Evolutionary conservation across 2,329 filamentous ascomycete species (phyloP), one percentile per base, ranked within the genome.

Genomic region (Akanthomyces muscarius): DNA sequence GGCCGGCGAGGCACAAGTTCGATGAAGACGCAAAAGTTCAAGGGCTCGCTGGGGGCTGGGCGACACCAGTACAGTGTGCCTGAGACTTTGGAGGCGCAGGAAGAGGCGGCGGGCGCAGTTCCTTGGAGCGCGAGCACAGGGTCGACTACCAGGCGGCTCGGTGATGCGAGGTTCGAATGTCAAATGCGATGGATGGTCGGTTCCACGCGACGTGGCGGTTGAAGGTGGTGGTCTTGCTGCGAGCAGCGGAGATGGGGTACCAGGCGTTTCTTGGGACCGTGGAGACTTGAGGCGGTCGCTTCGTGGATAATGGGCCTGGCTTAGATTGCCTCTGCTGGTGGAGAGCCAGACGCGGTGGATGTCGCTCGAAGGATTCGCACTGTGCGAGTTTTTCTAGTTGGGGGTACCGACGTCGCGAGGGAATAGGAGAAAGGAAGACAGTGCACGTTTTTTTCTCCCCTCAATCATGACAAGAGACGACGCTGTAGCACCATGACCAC

Each of bases 181-280:
- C 38, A 45, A 38, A 61, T 53, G 58, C 58, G 38, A 61, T 44
- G 38, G 38, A 61, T 33, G 38, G 48, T 61, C 48, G 44, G 38
- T 53, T 61, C 58, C 48, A 61, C 58, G 58, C 58, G 58, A 61
- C 48, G 48, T 61, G 58, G 58, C 38, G 58, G 58, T 53, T 53
- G 58, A 53, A 53, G 56, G 16, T 33, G 25, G 48, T 50, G 58
- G 25, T 45, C 38, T 61, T 52, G 47, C 47, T 53, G 58, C 58
- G 58, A 61, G 25, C 48, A 61, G 58, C 58, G 48, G 58, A 61
- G 58, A 61, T 61, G 58, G 58, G 58, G 58, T 61, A 53, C 58
- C 58, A 52, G 28, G 58, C 38, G 36, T 53, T 53, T 53, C 48
- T 53, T 61, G 47, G 57, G 48, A 61, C 58, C 58, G 58, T 61